Conservation (phyloP, 768 basidiomycete genomes). For the Lactifluus subvellereus region DNA sequence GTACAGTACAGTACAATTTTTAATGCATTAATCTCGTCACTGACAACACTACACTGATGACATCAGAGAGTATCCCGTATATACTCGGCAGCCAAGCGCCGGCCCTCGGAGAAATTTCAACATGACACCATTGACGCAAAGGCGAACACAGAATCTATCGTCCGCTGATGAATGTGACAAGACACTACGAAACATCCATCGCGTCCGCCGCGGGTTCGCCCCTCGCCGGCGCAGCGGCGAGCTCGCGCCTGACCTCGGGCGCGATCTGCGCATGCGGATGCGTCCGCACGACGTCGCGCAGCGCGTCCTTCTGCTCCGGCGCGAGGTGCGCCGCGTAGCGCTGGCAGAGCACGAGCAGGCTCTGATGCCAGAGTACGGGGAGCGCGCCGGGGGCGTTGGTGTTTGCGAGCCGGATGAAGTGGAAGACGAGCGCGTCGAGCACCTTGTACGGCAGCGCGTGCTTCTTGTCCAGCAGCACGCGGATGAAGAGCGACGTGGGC, state of each 20-base stretch:
- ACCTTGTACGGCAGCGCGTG: conserved; percentile 97
- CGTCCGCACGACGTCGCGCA: conserved; percentile 87
- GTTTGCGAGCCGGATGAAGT: conserved; percentile 95
- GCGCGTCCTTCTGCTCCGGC: conserved; percentile 93
- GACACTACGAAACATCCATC: conserved; percentile 41
- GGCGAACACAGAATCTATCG: not conserved
- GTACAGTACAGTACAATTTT: too few relatives aligned
- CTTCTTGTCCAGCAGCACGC: conserved; percentile 95
- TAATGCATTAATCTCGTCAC: too few relatives aligned
- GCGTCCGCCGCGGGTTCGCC: conserved; percentile 69
- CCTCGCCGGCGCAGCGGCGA: conserved; percentile 80
- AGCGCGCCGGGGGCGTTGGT: conserved; percentile 79
- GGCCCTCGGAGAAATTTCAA: not conserved
- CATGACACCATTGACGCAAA: not conserved
- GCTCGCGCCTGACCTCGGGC: conserved; percentile 83
- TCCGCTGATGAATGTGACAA: too few relatives aligned
- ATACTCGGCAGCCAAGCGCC: not conserved
- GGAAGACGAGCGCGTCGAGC: conserved; percentile 94
- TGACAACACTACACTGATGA: too few relatives aligned
- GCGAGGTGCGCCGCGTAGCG: conserved; percentile 92
- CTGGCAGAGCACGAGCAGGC: conserved; percentile 89
- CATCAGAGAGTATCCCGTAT: too few relatives aligned
- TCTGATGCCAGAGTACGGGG: conserved; percentile 99
- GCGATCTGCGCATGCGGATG: conserved; percentile 86
- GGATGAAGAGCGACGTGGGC: conserved; percentile 94